Evolutionary conservation across 805 yeast species (phyloP).

Genomic region (Wickerhamiella azyma): DNA sequence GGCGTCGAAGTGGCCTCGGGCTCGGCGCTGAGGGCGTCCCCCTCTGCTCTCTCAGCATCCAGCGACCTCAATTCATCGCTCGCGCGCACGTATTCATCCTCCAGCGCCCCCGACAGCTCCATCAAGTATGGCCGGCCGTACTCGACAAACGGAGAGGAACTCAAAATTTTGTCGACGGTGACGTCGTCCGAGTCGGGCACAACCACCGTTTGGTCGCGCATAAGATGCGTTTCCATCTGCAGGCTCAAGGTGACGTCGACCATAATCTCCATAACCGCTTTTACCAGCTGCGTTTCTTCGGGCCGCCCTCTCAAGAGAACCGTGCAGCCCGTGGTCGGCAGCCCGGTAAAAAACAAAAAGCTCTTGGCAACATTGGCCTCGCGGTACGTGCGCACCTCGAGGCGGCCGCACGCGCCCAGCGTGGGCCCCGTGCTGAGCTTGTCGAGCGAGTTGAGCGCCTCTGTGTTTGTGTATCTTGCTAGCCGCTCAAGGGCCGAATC

Average conservation of each 20-base stretch:
- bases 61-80: neutral
- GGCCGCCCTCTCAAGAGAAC: slow-evolving; percentile 66
- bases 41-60: neutral
- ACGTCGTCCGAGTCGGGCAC: slow-evolving; percentile 22
- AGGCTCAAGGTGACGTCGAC: slow-evolving; percentile 66
- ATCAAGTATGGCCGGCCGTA: slow-evolving; percentile 58
- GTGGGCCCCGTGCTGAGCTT: slow-evolving; percentile 58
- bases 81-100: slow-evolving; percentile 24
- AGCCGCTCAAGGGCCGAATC: slow-evolving; percentile 69
- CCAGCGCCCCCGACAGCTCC: slow-evolving; percentile 40
- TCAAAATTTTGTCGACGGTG: slow-evolving; percentile 38
- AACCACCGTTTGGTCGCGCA: slow-evolving; percentile 53
- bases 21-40: too few relatives aligned
- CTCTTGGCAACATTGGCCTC: slow-evolving; percentile 43
- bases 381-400: slow-evolving; percentile 57
- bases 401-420: slow-evolving; percentile 60
- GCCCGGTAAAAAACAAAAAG: slow-evolving; percentile 67
- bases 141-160: slow-evolving; percentile 74
- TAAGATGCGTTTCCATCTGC: slow-evolving; percentile 60
- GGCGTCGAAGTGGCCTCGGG: too few relatives aligned
- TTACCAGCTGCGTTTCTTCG: slow-evolving; percentile 50
- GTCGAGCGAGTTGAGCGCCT: slow-evolving; percentile 74
- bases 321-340: slow-evolving; percentile 67
- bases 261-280: slow-evolving; percentile 69
- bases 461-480: slow-evolving; percentile 68